Evolutionary conservation across 257 asterid genomes (phyloP), one percentile per base, ranked within the genome.

Genomic region (Primulina eburnea): DNA sequence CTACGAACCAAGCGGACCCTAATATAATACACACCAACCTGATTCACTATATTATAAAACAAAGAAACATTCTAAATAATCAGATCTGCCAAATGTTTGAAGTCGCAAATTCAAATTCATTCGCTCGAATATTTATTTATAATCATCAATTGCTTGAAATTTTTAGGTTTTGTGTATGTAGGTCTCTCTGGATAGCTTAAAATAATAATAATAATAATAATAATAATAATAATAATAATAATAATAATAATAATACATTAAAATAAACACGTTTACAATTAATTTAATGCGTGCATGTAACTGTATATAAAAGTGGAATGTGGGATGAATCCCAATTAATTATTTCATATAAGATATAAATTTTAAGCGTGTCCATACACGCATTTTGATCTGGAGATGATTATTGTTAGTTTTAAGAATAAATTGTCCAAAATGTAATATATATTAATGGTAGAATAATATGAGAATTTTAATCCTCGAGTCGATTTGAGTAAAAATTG

Each of bases 111-210:
- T 58, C 30, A 11, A 26, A 57, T 11, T 7, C 14, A 57, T 57
- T 18, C 16, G 18, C 30, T 7, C 62, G 30, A 40, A 40, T 10
- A 10, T 37, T 37, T 37, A 37, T 37, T 37, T 11, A 40, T 40
- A 4, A 38, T 9, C 7, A 38, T 1, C 53, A 43, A 43, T 43
- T 12, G n/a, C 3, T 43, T 43, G 12, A 43, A 43, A 6, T 17
- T 43, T 10, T 43, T 0, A 24, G 26, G 26, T 24, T 24, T 24
- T 24, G 26, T 24, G 26, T 24, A 8, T 12, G 1, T 9, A 24
- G 28, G 20, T 37, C 12, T 62, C 62, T 34, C 43, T 75, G 28
- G 80, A 53, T 71, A 68, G 74, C 77, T 76, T 82, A 60, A 75
- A 24, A 24, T 24, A 24, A 24, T 24, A 24, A 24, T 0, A 21